Evolutionary conservation across 345 rosid species (phyloP).

Genomic region (Brassica rapa): DNA sequence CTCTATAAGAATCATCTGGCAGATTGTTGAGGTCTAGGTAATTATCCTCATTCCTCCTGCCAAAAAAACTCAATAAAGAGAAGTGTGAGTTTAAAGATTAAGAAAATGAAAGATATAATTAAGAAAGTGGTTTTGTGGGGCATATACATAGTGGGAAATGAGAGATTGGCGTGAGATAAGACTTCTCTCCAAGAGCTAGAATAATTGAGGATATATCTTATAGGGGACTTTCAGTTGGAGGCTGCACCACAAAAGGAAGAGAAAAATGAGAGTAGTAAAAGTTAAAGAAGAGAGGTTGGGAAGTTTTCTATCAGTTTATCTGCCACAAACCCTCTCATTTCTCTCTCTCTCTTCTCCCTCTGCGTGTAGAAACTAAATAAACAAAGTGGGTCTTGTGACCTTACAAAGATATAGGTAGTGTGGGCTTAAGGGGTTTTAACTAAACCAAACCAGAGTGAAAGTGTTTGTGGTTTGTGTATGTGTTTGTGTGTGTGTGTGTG

Average conservation of each 20-base stretch:
- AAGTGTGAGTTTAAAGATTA: conserved; percentile 18
- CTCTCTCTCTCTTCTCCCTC: conserved; percentile 45
- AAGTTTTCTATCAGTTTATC: conserved; percentile 93
- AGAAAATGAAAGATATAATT: conserved; percentile 27
- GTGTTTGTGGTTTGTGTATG: conserved; percentile 23
- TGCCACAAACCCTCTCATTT: conserved; percentile 57
- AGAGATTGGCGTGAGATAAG: conserved; percentile 52
- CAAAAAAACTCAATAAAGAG: not conserved
- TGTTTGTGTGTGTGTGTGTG: conserved; percentile 27
- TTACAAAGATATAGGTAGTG: conserved; percentile 47
- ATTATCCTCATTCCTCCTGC: conserved; percentile 78
- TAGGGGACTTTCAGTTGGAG: conserved; percentile 70
- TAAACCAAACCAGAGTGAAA: conserved; percentile 34
- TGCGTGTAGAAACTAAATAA: conserved; percentile 44
- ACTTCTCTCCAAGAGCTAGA: conserved; percentile 47
- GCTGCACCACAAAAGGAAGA: conserved; percentile 54
- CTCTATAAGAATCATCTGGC: conserved; percentile 74
- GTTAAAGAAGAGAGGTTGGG: conserved; percentile 60
- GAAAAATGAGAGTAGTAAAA: conserved; percentile 52
- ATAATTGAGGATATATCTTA: conserved; percentile 48
- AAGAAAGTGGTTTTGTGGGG: conserved; percentile 32
- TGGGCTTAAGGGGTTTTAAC: conserved; percentile 35
- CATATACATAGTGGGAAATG: conserved; percentile 40
- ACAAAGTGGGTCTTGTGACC: conserved; percentile 82
- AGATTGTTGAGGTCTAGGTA: conserved; percentile 96